phyloP scores from a whole-genome alignment of 805 yeast species.

The Lachancea waltii region DNA sequence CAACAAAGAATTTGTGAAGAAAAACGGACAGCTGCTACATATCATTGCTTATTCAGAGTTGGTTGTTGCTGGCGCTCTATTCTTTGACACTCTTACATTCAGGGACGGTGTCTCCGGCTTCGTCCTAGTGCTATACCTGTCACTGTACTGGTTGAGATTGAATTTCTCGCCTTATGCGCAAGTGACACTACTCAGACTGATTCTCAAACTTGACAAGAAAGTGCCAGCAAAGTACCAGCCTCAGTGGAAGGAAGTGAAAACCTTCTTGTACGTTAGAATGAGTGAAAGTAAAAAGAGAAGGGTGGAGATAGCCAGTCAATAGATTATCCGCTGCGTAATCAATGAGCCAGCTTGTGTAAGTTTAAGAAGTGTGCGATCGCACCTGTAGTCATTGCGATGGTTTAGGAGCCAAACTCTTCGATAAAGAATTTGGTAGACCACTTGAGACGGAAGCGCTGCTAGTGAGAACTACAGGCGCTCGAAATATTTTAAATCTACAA shows the following conservation, averaged over 20 bases:
- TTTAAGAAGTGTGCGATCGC: not conserved
- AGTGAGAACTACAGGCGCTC: too few relatives aligned
- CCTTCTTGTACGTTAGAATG: constrained; percentile 38
- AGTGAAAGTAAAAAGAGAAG: constrained; percentile 28
- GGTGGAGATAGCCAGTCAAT: constrained; percentile 6
- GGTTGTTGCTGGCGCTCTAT: constrained; percentile 44
- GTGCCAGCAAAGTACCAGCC: constrained; percentile 32
- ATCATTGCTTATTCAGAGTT: constrained; percentile 58
- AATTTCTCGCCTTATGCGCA: constrained; percentile 43
- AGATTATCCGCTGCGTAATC: not conserved
- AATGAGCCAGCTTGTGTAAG: not conserved
- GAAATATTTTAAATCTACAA: too few relatives aligned
- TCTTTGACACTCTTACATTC: constrained; percentile 53
- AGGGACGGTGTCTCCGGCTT: constrained; percentile 62
- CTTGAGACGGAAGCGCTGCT: too few relatives aligned
- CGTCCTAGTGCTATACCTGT: constrained; percentile 49
- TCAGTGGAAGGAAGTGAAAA: constrained; percentile 36
- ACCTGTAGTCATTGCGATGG: too few relatives aligned
- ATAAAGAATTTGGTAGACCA: too few relatives aligned
- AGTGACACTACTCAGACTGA: constrained; percentile 28
- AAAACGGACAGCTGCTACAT: constrained; percentile 17
- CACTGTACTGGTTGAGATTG: constrained; percentile 67
- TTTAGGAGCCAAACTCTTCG: too few relatives aligned
- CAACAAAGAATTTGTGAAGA: constrained; percentile 12
- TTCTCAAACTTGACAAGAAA: constrained; percentile 28